These are phyloP conservation scores for Gremmenia infestans DNA, from an alignment of 2,329 filamentous ascomycete species.

Conservation along the genomic window DNA sequence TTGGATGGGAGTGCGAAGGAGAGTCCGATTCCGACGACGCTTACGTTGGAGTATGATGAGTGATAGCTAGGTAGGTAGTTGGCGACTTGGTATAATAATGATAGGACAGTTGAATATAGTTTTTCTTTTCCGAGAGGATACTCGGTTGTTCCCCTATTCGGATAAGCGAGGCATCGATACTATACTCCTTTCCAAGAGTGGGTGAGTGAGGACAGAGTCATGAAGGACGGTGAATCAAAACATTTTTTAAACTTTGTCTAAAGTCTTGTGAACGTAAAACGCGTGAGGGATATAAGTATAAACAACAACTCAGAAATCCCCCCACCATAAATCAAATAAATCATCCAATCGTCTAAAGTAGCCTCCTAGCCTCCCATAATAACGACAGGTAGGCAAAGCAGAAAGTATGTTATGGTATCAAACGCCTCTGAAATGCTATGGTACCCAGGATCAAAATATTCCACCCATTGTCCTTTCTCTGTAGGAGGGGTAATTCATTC, in stretches of 20 bases:
- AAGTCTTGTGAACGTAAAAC: no score
- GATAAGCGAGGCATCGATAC: no score
- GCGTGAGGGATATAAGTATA: background rate
- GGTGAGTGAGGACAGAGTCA: no score
- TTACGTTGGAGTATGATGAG: conserved; percentile 40
- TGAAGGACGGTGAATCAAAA: no score
- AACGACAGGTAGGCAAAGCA: background rate
- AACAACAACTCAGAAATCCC: background rate
- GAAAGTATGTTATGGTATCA: background rate
- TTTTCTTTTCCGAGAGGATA: no score
- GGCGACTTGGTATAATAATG: background rate
- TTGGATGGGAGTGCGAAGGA: conserved; percentile 44
- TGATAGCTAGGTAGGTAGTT: conserved; percentile 4
- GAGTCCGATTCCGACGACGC: conserved; percentile 39
- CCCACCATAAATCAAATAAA: no score
- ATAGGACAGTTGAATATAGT: no score
- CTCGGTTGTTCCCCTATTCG: no score
- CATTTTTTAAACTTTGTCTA: no score
- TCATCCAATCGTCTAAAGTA: no score
- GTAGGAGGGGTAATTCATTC: background rate
- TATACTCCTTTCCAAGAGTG: no score
- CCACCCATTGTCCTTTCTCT: background rate
- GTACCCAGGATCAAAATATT: background rate
- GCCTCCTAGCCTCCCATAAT: background rate
- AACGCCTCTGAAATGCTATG: background rate